Evolutionary conservation across 2,329 filamentous ascomycete species (phyloP).

Genomic region (Monosporascus sp.): DNA sequence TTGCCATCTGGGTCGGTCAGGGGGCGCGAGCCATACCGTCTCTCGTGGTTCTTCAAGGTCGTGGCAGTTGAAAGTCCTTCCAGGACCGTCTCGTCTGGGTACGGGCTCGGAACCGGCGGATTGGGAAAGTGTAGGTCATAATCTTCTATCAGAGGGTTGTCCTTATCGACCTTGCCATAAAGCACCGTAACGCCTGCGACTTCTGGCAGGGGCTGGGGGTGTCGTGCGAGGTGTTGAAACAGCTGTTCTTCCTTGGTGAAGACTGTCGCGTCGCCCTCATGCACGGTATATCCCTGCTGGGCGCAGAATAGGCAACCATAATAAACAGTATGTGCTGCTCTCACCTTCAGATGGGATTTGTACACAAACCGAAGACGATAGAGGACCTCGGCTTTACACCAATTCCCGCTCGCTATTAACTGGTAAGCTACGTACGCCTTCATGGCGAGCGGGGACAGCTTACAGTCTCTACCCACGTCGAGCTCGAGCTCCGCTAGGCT

Average conservation of each 20-base stretch:
- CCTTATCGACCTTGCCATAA: conserved; percentile 26
- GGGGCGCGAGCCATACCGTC: conserved; percentile 29
- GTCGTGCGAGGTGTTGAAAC: conserved; percentile 33
- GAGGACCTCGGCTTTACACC: conserved; percentile 27
- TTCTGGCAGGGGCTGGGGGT: conserved; percentile 34
- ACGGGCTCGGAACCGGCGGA: conserved; percentile 23
- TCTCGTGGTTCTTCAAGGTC: conserved; percentile 30
- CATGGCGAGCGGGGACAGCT: conserved; percentile 1
- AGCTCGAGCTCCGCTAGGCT: conserved; percentile 14
- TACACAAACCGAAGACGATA: conserved; percentile 38
- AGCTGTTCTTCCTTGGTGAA: conserved; percentile 33
- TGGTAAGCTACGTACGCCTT: background rate
- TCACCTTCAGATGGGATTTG: conserved; percentile 36
- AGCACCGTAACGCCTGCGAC: conserved; percentile 32
- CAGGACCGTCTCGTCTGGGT: conserved; percentile 20
- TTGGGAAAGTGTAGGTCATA: conserved; percentile 34
- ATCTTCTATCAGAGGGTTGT: conserved; percentile 17
- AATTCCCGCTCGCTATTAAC: conserved; percentile 29
- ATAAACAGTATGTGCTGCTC: conserved; percentile 24
- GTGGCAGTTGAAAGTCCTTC: conserved; percentile 28
- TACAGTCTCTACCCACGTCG: conserved; percentile 13
- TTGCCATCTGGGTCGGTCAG: conserved; percentile 28
- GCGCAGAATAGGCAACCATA: conserved; percentile 38
- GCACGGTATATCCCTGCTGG: conserved; percentile 26
- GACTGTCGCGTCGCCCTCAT: conserved; percentile 38